A percentile compares a stretch with the other conserved stretches of the same genome.
These are phyloP conservation scores for Pichia sp. DNA, from an alignment of 1,139 yeast genomes.

Conservation along the genomic window DNA sequence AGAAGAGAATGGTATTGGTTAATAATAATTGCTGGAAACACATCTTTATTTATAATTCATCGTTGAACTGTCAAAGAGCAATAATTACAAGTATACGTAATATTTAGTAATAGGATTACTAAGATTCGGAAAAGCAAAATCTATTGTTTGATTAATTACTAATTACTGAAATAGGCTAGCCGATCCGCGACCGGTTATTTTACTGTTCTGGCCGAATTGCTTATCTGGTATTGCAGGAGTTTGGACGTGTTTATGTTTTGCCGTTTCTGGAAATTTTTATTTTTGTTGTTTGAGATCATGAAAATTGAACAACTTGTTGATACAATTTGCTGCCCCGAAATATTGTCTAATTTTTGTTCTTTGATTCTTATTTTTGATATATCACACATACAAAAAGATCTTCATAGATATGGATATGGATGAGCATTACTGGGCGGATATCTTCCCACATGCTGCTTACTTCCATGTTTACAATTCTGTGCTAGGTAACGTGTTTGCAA, in stretches of 20 bases:
- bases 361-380: not conserved
- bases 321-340: not conserved
- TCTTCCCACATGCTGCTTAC: constrained; percentile 48
- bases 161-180: no score
- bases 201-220: no score
- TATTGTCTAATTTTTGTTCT: not conserved
- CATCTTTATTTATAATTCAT: not conserved
- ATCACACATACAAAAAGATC: not conserved
- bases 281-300: not conserved
- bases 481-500: constrained; percentile 46
- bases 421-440: constrained; percentile 34
- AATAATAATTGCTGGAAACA: not conserved
- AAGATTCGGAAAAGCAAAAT: no score
- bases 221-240: no score
- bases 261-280: not conserved
- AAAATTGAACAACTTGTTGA: not conserved
- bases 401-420: not conserved
- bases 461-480: constrained; percentile 50
- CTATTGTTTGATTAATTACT: no score
- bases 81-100: no score
- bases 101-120: no score
- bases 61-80: no score
- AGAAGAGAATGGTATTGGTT: no score
- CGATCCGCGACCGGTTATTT: no score
- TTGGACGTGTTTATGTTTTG: not conserved